Percentiles rank a stretch among this genome's conserved stretches.
Evolutionary conservation across 257 asterid species (phyloP).

Genomic region (Ilex asprella): DNA sequence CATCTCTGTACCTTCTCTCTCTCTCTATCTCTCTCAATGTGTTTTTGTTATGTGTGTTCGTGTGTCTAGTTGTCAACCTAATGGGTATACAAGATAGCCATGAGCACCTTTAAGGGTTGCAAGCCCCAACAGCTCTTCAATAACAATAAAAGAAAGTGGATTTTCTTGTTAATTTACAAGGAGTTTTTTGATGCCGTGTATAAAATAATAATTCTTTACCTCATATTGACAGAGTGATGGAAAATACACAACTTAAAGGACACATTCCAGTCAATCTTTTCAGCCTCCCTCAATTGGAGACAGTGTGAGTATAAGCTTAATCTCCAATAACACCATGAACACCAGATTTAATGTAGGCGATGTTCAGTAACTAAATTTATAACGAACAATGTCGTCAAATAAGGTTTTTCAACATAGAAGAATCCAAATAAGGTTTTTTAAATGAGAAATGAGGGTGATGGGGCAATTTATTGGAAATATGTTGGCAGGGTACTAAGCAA

Average conservation of each 20-base stretch:
- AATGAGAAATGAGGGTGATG: not conserved
- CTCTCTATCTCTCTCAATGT: too few relatives aligned
- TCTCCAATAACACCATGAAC: not conserved
- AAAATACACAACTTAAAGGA: conserved; percentile 50
- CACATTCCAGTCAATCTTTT: conserved; percentile 47
- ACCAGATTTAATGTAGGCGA: too few relatives aligned
- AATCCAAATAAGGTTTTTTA: too few relatives aligned
- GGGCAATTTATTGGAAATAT: conserved; percentile 9
- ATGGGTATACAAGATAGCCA: too few relatives aligned
- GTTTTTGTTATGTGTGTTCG: too few relatives aligned
- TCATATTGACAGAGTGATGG: conserved; percentile 53
- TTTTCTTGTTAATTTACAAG: not conserved
- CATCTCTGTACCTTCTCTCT: too few relatives aligned
- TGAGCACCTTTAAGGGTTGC: too few relatives aligned
- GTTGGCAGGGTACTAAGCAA: conserved; percentile 48
- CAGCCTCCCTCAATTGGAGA: conserved; percentile 57
- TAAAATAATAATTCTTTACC: conserved; percentile 12
- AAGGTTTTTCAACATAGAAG: too few relatives aligned
- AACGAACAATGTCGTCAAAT: too few relatives aligned
- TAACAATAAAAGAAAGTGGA: not conserved
- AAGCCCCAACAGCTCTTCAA: too few relatives aligned
- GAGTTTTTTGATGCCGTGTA: not conserved
- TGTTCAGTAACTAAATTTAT: too few relatives aligned
- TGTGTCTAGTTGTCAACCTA: too few relatives aligned
- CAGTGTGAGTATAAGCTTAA: conserved; percentile 43